Base-by-base conservation (phyloP, 768 basidiomycete genomes). In the Pisolithus marmoratus region DNA sequence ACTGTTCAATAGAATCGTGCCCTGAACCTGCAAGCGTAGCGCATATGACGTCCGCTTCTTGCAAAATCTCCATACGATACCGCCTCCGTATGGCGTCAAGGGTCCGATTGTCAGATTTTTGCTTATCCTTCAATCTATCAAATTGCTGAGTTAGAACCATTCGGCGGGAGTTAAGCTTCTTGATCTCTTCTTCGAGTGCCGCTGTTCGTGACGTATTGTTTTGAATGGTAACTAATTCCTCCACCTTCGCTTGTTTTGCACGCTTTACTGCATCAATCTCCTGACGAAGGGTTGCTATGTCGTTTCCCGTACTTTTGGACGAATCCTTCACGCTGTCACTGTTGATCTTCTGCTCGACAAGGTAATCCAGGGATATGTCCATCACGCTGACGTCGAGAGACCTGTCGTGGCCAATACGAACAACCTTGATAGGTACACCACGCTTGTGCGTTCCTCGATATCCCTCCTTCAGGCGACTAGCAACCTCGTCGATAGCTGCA, bases 401-500 rank as follows among this genome's bases (percentile, higher is more conserved):
- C 41, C 79, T 78, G 37, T 86, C 82, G 1, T 83, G 74, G 23
- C 96, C 96, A 48, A 95, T 80, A n/a, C 96, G 87, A 23, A 98
- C 94, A 11, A 98, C 84, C 51, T 85, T 94, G 29, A 87, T 79
- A 11, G 75, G 63, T n/a, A 79, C 68, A 9, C 75, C 70, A 46
- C 70, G 70, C 42, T 81, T 83, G 31, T 77, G 73, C 22, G 81
- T 67, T 24, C 79, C 76, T 50, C 82, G 76, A 43, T 84, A 80
- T n/a, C 87, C 84, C 48, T 88, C 84, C 63, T 87, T 90, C 45
- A 99, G 71, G 38, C 96, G 86, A 60, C 82, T 79, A 7, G 91
- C 90, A 17, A 99, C 85, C 72, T 99, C 96, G 62, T 99, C 94
- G 38, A 99, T 94, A 23, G 96, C 96, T 17, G 96, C 96, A 68